These are phyloP conservation scores for Cutaneotrichosporon daszewskae DNA, from an alignment of 1,284 basidiomycete genomes.

Conservation along the genomic window DNA sequence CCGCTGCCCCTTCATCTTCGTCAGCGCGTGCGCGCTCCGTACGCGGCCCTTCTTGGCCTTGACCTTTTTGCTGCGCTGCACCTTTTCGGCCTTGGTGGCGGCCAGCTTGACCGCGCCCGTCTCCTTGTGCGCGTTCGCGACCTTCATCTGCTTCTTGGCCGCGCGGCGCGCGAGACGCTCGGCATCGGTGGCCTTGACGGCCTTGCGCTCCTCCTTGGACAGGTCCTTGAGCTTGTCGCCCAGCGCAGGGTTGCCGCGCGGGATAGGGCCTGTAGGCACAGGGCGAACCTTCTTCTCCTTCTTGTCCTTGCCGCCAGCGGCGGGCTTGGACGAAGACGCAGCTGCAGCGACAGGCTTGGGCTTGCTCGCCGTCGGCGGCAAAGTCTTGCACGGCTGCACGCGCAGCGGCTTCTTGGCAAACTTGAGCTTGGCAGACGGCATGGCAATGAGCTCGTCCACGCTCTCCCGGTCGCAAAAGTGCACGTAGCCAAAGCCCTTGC, in stretches of 20 bases:
- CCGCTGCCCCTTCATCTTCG: constrained; percentile 47
- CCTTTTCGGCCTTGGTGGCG: constrained; percentile 28
- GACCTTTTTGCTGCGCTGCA: constrained; percentile 26
- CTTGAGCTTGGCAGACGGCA: constrained; percentile 68
- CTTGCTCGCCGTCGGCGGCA: constrained; percentile 35
- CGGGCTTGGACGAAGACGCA: constrained; percentile 6
- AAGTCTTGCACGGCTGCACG: constrained; percentile 73
- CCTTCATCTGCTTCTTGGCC: constrained; percentile 72
- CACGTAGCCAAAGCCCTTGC: constrained; percentile 97
- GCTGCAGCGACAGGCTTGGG: constrained; percentile 22
- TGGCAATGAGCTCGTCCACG: constrained; percentile 78
- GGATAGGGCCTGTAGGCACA: no score
- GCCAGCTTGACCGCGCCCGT: constrained; percentile 58
- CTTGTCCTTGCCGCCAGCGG: constrained; percentile 1
- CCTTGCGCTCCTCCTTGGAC: constrained; percentile 79
- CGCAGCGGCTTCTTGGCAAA: constrained; percentile 84
- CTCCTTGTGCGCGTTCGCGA: constrained; percentile 16
- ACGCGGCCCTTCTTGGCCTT: constrained; percentile 44
- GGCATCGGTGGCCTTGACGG: constrained; percentile 66
- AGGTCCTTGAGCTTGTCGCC: constrained; percentile 69
- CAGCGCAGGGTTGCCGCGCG: constrained; percentile 71
- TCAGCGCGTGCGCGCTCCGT: constrained; percentile 40
- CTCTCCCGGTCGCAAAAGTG: constrained; percentile 77
- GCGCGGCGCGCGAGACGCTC: constrained; percentile 73
- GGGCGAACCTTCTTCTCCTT: constrained; percentile 1